Percentiles rank a stretch among this genome's conserved stretches.
Conservation (phyloP, 2,329 filamentous ascomycete species). For the Gaeumannomyces tritici region DNA sequence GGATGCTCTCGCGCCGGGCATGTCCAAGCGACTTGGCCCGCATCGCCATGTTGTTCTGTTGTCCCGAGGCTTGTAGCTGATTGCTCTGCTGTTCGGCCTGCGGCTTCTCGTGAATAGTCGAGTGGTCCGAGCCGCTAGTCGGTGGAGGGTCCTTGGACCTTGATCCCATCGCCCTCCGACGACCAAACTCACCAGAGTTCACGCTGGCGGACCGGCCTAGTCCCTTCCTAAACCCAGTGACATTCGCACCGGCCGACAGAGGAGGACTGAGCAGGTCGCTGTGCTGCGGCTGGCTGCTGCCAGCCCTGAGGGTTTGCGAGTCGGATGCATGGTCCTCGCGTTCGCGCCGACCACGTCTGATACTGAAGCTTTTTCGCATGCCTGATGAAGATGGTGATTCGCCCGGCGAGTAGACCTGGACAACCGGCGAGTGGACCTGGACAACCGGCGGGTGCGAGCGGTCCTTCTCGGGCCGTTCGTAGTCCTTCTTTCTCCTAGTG, state of each 20-base stretch:
- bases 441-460: constrained; percentile 63
- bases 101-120: constrained; percentile 44
- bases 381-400: constrained; percentile 28
- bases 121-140: constrained; percentile 73
- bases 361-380: constrained; percentile 75
- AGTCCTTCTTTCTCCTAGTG: constrained; percentile 68
- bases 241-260: constrained; percentile 44
- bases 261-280: constrained; percentile 72
- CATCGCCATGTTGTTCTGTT: constrained; percentile 47
- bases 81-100: constrained; percentile 38
- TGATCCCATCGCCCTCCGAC: constrained; percentile 40
- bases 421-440: constrained; percentile 67
- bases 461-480: constrained; percentile 50
- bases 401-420: constrained; percentile 70
- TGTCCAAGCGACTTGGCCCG: constrained; percentile 85
- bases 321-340: constrained; percentile 36
- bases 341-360: constrained; percentile 50
- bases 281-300: constrained; percentile 61
- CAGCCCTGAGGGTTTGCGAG: constrained; percentile 37
- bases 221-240: constrained; percentile 53
- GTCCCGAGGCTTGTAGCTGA: constrained; percentile 13
- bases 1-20: constrained; percentile 82
- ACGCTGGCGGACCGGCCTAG: constrained; percentile 85
- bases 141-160: constrained; percentile 55
- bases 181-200: constrained; percentile 73